Evolutionary conservation across 768 basidiomycete species (phyloP).

Genomic region (Suillus plorans): DNA sequence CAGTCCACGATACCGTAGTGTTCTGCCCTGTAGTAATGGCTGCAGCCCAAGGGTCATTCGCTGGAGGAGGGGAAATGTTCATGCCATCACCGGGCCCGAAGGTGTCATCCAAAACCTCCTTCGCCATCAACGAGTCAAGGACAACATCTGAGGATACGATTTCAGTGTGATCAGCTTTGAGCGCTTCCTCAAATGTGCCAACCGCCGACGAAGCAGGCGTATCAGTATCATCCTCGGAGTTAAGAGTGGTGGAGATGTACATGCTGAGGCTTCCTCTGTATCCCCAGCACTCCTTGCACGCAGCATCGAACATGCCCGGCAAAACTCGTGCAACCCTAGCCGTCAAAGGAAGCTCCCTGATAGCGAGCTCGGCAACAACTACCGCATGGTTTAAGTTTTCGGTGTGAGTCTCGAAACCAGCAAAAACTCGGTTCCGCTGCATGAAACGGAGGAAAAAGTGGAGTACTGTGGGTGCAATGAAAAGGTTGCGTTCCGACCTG

Average conservation of each 20-base stretch:
- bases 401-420: constrained; percentile 23
- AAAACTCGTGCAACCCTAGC: constrained; percentile 37
- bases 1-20: constrained; percentile 30
- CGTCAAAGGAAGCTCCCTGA: constrained; percentile 42
- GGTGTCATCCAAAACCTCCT: constrained; percentile 31
- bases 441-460: constrained; percentile 47
- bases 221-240: background rate
- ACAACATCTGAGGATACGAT: constrained; percentile 21
- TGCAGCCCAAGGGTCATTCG: constrained; percentile 25
- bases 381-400: constrained; percentile 45
- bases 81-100: constrained; percentile 17
- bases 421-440: constrained; percentile 42
- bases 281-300: constrained; percentile 53
- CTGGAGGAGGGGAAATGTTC: constrained; percentile 19
- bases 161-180: constrained; percentile 35
- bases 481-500: constrained; percentile 45
- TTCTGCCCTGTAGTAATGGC: constrained; percentile 22
- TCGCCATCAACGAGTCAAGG: constrained; percentile 28
- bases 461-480: constrained; percentile 42
- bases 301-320: constrained; percentile 46
- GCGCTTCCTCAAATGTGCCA: constrained; percentile 36
- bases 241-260: constrained; percentile 16
- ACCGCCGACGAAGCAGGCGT: constrained; percentile 2
- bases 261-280: constrained; percentile 32
- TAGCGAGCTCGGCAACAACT: constrained; percentile 37